Evolutionary conservation across 805 yeast genomes (phyloP).

Genomic region (Jamesozyma rosinii): DNA sequence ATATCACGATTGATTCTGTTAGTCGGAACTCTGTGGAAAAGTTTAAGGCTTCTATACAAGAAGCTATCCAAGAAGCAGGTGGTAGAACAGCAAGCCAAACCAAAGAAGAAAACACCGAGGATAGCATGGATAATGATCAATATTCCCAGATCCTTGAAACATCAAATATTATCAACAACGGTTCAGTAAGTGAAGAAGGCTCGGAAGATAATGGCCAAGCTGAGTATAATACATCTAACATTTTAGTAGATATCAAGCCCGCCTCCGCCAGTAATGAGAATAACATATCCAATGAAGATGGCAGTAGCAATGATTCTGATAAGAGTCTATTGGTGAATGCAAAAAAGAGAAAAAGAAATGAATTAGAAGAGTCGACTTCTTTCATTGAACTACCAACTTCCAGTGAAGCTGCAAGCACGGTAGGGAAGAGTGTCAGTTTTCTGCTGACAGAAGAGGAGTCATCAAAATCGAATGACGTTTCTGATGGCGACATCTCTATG

Average conservation of each 20-base stretch:
- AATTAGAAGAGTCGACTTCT: conserved; percentile 3
- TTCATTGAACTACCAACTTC: background rate
- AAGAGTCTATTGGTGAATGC: background rate
- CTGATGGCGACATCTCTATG: conserved; percentile 3
- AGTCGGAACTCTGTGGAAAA: conserved; percentile 31
- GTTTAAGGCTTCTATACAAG: conserved; percentile 14
- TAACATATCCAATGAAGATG: background rate
- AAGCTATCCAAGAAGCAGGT: conserved; percentile 8
- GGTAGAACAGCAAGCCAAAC: conserved; percentile 4
- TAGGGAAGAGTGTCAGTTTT: conserved; percentile 10
- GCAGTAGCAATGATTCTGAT: background rate
- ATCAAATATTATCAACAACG: conserved; percentile 1
- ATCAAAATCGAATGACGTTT: background rate
- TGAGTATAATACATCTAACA: background rate
- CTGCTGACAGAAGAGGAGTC: conserved; percentile 2
- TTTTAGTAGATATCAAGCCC: background rate
- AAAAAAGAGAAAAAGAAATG: conserved; percentile 10
- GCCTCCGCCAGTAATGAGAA: background rate
- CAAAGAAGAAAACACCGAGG: background rate
- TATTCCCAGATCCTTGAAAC: conserved; percentile 18
- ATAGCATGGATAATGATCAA: conserved; percentile 13
- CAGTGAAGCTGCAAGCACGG: background rate
- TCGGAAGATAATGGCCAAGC: background rate
- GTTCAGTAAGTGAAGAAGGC: background rate
- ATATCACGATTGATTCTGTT: conserved; percentile 27